Percentiles rank a stretch among this genome's conserved stretches.
These are phyloP conservation scores for Suhomyces bolitotheri DNA, from an alignment of 1,139 yeast species.

Conservation along the genomic window DNA sequence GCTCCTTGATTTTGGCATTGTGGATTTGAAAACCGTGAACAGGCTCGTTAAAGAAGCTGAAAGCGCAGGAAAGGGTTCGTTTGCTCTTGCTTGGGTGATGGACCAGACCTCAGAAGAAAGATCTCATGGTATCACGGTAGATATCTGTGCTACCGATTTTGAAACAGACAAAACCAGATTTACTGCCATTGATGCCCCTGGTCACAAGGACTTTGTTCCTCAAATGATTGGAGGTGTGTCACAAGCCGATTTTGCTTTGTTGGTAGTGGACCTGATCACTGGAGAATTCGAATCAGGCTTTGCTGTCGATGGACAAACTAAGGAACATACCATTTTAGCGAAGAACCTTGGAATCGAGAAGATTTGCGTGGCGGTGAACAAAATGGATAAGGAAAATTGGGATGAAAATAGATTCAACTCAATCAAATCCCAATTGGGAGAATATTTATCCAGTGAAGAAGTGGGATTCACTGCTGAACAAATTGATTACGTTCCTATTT, in stretches of 20 bases:
- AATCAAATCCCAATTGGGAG: conserved; percentile 57
- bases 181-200: conserved; percentile 94
- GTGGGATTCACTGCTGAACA: conserved; percentile 59
- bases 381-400: conserved; percentile 82
- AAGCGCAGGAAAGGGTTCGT: conserved; percentile 83
- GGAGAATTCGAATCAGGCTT: conserved; percentile 93
- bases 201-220: conserved; percentile 52
- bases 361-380: conserved; percentile 79
- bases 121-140: conserved; percentile 88
- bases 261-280: conserved; percentile 74
- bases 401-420: conserved; percentile 60
- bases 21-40: conserved; percentile 74
- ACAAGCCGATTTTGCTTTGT: conserved; percentile 67
- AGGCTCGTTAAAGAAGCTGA: conserved; percentile 81
- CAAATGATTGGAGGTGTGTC: conserved; percentile 56
- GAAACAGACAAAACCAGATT: conserved; percentile 66
- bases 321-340: conserved; percentile 87
- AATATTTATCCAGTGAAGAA: conserved; percentile 54
- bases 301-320: conserved; percentile 85
- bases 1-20: conserved; percentile 76
- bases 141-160: conserved; percentile 81
- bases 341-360: conserved; percentile 77
- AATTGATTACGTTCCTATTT: conserved; percentile 73
- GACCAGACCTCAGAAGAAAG: conserved; percentile 95
- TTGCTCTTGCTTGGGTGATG: conserved; percentile 96